These are phyloP conservation scores for Russula griseocarnosa DNA, from an alignment of 768 basidiomycete genomes.

Conservation along the genomic window DNA sequence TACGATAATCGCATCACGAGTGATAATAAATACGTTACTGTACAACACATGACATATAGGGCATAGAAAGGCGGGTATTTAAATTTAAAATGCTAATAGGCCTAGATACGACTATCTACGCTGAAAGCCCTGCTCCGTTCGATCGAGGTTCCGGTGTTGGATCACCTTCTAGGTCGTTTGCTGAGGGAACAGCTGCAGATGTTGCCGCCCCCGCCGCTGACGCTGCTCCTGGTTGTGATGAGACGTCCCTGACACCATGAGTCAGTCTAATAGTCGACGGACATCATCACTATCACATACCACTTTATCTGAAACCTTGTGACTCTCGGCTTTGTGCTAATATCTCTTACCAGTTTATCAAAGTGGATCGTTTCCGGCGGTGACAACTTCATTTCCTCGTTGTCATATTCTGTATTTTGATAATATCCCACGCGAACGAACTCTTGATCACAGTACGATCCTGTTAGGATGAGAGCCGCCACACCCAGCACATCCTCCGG, in stretches of 20 bases:
- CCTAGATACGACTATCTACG: background rate
- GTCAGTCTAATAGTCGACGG: conserved; percentile 3
- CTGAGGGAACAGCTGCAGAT: conserved; percentile 71
- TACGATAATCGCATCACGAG: background rate
- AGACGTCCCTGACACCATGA: conserved; percentile 29
- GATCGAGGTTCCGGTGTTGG: conserved; percentile 10
- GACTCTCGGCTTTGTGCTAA: conserved; percentile 88
- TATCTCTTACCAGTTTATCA: conserved; percentile 78
- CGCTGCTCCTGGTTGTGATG: conserved; percentile 42
- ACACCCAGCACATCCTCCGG: conserved; percentile 90
- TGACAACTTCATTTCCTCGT: conserved; percentile 80
- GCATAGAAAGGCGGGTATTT: background rate
- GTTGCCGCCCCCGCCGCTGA: conserved; percentile 58
- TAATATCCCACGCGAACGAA: conserved; percentile 99
- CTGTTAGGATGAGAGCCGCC: conserved; percentile 94
- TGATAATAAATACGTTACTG: background rate
- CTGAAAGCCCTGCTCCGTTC: conserved; percentile 18
- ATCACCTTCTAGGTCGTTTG: conserved; percentile 53
- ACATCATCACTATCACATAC: conserved; percentile 39
- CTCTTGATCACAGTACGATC: conserved; percentile 93
- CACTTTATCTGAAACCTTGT: conserved; percentile 90
- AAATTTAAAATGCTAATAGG: background rate
- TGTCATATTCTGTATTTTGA: conserved; percentile 98
- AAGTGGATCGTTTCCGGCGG: conserved; percentile 68
- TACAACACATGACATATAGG: background rate